These are phyloP conservation scores for Daedaleopsis sinensis DNA, from an alignment of 768 basidiomycete species.

Conservation along the genomic window DNA sequence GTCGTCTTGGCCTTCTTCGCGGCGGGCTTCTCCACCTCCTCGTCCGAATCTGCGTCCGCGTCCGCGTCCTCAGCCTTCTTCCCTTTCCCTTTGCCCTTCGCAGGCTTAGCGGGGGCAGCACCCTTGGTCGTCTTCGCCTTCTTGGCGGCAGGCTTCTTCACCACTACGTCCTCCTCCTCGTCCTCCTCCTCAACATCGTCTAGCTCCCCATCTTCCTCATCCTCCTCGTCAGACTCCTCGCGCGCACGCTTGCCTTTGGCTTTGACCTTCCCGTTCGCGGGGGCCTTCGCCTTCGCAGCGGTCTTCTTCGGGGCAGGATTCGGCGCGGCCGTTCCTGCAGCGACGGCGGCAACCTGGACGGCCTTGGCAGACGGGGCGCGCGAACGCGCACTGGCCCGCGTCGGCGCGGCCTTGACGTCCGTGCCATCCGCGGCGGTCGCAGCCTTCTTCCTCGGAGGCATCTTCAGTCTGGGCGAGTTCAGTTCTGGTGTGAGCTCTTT, in stretches of 20 bases:
- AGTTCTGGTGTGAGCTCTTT: too few species aligned
- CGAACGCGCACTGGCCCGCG: slow-evolving; percentile 34
- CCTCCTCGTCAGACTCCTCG: slow-evolving; percentile 18
- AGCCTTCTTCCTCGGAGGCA: slow-evolving; percentile 46
- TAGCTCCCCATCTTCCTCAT: slow-evolving; percentile 5
- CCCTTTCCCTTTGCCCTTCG: slow-evolving; percentile 21
- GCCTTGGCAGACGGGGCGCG: slow-evolving; percentile 30
- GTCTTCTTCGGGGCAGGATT: slow-evolving; percentile 18
- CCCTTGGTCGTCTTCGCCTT: slow-evolving; percentile 16
- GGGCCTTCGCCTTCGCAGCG: slow-evolving; percentile 31
- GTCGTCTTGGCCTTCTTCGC: slow-evolving; percentile 17
- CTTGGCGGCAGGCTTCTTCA: slow-evolving; percentile 16
- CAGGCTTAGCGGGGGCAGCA: slow-evolving; percentile 21
- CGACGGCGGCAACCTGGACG: slow-evolving; percentile 11
- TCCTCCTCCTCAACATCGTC: slow-evolving; percentile 5
- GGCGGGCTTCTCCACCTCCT: slow-evolving; percentile 12
- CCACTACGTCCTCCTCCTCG: slow-evolving; percentile 13
- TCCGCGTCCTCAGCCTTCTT: slow-evolving; percentile 14
- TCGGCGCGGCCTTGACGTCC: slow-evolving; percentile 36
- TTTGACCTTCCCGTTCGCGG: slow-evolving; percentile 23
- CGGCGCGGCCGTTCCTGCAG: slow-evolving; percentile 26
- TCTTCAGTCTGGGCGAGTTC: not conserved
- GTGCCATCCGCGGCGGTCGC: slow-evolving; percentile 30
- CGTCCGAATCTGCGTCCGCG: slow-evolving; percentile 7
- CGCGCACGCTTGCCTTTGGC: slow-evolving; percentile 16